Evolutionary conservation across 2,329 filamentous ascomycete species (phyloP).

Genomic region (Sarocladium strictum): DNA sequence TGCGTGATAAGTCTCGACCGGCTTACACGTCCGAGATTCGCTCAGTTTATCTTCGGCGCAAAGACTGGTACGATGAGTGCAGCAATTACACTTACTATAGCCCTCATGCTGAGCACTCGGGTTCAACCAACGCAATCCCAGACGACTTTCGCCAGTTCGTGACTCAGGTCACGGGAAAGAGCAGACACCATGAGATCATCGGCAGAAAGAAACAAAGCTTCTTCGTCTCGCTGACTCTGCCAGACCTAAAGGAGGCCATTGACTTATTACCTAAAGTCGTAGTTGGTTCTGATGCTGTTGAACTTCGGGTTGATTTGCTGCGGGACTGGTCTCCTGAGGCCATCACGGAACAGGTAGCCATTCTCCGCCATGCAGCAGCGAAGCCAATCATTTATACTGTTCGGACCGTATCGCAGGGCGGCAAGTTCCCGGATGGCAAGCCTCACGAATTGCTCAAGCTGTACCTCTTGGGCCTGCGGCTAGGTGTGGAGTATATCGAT

Average conservation of each 20-base stretch:
- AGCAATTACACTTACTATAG: constrained; percentile 94
- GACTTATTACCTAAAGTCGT: constrained; percentile 65
- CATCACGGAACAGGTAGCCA: constrained; percentile 73
- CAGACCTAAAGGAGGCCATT: constrained; percentile 59
- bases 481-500: constrained; percentile 89
- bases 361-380: constrained; percentile 65
- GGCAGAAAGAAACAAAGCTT: constrained; percentile 65
- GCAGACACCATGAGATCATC: constrained; percentile 40
- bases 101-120: constrained; percentile 43
- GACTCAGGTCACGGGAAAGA: constrained; percentile 31
- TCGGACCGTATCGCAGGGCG: constrained; percentile 78
- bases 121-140: constrained; percentile 19
- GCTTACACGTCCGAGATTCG: constrained; percentile 92
- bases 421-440: constrained; percentile 75
- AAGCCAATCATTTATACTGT: constrained; percentile 91
- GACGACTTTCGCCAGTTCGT: constrained; percentile 31
- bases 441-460: constrained; percentile 66
- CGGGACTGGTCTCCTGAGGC: constrained; percentile 71
- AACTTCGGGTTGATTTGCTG: constrained; percentile 87
- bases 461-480: constrained; percentile 71
- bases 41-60: constrained; percentile 81
- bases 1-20: constrained; percentile 82
- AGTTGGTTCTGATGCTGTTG: constrained; percentile 86
- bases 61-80: constrained; percentile 85
- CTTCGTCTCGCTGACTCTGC: constrained; percentile 86